These are phyloP conservation scores for Drechslerella dactyloides DNA, from an alignment of 2,329 filamentous ascomycete species.

Conservation along the genomic window DNA sequence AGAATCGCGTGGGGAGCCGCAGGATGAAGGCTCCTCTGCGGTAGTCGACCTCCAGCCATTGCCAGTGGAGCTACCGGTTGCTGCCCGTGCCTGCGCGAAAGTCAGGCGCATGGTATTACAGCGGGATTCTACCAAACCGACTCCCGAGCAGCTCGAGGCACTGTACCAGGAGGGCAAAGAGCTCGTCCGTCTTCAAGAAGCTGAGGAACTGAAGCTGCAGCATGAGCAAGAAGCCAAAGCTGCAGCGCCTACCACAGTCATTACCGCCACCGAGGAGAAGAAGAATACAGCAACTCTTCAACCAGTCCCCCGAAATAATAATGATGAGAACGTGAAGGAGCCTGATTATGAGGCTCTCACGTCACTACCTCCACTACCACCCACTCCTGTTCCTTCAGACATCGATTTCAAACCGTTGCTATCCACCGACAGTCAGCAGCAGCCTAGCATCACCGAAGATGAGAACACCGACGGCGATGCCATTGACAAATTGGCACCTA, in stretches of 20 bases:
- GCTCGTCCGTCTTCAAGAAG: slow-evolving; percentile 33
- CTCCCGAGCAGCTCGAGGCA: slow-evolving; percentile 37
- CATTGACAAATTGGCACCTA: slow-evolving; percentile 17
- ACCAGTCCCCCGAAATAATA: background rate
- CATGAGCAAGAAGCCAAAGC: slow-evolving; percentile 7
- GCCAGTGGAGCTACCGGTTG: slow-evolving; percentile 24
- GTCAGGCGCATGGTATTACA: slow-evolving; percentile 18
- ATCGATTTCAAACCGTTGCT: background rate
- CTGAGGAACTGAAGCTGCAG: slow-evolving; percentile 12
- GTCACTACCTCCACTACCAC: background rate
- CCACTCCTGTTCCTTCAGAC: slow-evolving; percentile 1
- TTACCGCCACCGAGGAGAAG: slow-evolving; percentile 6
- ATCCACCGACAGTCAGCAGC: too few relatives aligned
- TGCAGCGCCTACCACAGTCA: slow-evolving; percentile 1
- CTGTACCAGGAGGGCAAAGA: slow-evolving; percentile 41
- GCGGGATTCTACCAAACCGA: slow-evolving; percentile 38
- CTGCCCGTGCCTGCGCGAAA: slow-evolving; percentile 26
- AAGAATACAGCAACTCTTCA: slow-evolving; percentile 6
- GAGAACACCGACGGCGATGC: background rate
- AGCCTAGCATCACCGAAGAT: background rate
- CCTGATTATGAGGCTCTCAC: background rate
- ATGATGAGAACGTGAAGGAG: background rate
- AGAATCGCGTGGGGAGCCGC: slow-evolving; percentile 19
- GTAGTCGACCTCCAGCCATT: slow-evolving; percentile 30
- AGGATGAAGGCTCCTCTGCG: slow-evolving; percentile 18